A percentile compares a stretch with the other conserved stretches of the same genome.
phyloP scores from a whole-genome alignment of 805 yeast species.

The Metschnikowia reukaufii region DNA sequence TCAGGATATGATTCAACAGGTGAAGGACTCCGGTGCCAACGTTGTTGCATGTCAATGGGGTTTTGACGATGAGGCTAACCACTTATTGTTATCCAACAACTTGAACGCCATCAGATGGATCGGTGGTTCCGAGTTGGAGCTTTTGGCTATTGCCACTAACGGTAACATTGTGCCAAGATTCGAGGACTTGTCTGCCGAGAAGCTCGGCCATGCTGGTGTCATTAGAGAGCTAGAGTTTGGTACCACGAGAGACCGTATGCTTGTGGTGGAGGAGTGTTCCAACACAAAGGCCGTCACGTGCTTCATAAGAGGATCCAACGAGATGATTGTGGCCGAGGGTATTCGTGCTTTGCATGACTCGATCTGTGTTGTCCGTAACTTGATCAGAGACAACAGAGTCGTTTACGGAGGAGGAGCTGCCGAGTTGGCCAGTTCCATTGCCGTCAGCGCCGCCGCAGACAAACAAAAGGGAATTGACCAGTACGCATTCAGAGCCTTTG shows the following conservation, averaged over 20 bases:
- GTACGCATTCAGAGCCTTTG: constrained; percentile 94
- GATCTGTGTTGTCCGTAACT: constrained; percentile 93
- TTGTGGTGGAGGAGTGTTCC: constrained; percentile 87
- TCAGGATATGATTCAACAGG: constrained; percentile 81
- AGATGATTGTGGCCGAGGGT: constrained; percentile 97
- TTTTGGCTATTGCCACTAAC: constrained; percentile 94
- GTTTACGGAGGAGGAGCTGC: constrained; percentile 99
- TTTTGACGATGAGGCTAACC: constrained; percentile 97
- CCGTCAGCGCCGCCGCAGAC: constrained; percentile 89
- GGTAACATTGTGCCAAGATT: constrained; percentile 97
- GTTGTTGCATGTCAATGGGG: constrained; percentile 99
- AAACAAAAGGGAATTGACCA: constrained; percentile 93
- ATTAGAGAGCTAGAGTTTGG: constrained; percentile 92
- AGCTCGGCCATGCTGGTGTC: constrained; percentile 84
- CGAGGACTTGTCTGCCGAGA: constrained; percentile 80
- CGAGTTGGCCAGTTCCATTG: constrained; percentile 89
- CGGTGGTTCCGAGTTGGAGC: constrained; percentile 94
- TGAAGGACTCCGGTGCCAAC: constrained; percentile 90
- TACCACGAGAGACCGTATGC: constrained; percentile 94
- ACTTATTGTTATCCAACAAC: constrained; percentile 79
- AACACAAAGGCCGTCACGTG: constrained; percentile 89
- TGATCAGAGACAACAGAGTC: constrained; percentile 85
- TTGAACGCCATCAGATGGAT: constrained; percentile 99
- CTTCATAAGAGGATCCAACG: constrained; percentile 92
- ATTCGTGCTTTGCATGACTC: constrained; percentile 96